These are phyloP conservation scores for Talaromyces trachyspermus DNA, from an alignment of 495 filamentous ascomycete genomes.

Conservation along the genomic window DNA sequence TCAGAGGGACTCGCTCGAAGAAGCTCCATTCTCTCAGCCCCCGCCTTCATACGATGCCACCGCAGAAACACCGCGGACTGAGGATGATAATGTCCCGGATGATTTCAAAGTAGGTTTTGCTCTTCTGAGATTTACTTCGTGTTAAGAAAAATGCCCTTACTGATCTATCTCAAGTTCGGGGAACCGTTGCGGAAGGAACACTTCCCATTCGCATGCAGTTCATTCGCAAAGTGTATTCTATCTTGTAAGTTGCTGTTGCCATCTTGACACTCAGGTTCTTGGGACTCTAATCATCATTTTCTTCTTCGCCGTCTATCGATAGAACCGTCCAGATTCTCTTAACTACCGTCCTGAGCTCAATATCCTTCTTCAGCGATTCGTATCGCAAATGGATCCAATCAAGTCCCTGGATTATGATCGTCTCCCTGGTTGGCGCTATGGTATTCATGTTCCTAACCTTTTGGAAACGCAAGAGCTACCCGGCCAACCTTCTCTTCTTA, in stretches of 20 bases:
- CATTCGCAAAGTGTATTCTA: conserved; percentile 86
- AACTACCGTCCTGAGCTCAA: conserved; percentile 70
- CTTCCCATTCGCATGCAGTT: conserved; percentile 97
- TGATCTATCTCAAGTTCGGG: conserved; percentile 59
- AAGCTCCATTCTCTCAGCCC: conserved; percentile 64
- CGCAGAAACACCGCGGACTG: conserved; percentile 54
- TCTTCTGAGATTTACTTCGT: neutral
- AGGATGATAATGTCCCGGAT: conserved; percentile 88
- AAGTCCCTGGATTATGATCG: conserved; percentile 77
- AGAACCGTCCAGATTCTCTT: conserved; percentile 82
- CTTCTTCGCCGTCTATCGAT: no score
- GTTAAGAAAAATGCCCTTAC: conserved; percentile 8
- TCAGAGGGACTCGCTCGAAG: conserved; percentile 66
- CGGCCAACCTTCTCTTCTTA: conserved; percentile 88
- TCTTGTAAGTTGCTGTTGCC: conserved; percentile 49
- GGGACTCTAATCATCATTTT: conserved; percentile 24
- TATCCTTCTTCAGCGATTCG: conserved; percentile 71
- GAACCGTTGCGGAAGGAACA: conserved; percentile 83
- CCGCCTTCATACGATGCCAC: conserved; percentile 66
- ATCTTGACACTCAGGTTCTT: neutral
- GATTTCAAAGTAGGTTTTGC: conserved; percentile 76
- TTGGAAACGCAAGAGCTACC: conserved; percentile 98
- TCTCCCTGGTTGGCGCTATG: conserved; percentile 73
- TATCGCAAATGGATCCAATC: conserved; percentile 87
- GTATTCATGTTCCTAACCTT: conserved; percentile 80